A percentile compares a stretch with the other conserved stretches of the same genome.
Conservation (phyloP, 495 filamentous ascomycete species). For the Aspergillus mulundensis region DNA sequence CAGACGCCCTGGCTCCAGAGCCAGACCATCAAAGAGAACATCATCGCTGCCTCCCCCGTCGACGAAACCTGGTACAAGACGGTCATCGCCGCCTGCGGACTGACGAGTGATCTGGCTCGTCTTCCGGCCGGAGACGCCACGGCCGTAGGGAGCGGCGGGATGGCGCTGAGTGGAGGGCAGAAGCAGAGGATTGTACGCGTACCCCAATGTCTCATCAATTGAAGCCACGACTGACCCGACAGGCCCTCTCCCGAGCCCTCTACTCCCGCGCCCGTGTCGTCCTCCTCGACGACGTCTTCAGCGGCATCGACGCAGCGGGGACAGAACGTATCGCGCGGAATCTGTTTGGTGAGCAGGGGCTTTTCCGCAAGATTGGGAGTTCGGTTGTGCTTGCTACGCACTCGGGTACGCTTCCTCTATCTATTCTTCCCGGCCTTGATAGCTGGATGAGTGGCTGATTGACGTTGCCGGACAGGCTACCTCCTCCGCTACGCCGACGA, state of each 20-base stretch:
- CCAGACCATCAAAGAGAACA: slow-evolving; percentile 30
- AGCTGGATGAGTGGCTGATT: background rate
- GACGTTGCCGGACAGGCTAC: background rate
- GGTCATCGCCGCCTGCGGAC: background rate
- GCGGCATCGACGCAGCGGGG: background rate
- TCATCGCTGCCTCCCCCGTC: slow-evolving; percentile 12
- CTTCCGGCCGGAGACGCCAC: slow-evolving; percentile 55
- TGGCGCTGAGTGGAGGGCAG: slow-evolving; percentile 79
- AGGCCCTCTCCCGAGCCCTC: slow-evolving; percentile 1
- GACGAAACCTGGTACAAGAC: background rate
- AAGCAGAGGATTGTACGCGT: slow-evolving; percentile 50
- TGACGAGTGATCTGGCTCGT: background rate
- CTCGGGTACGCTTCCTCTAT: background rate
- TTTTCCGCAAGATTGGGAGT: background rate
- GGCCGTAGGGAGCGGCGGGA: slow-evolving; percentile 75
- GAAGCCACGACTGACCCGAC: background rate
- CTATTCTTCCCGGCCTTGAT: background rate
- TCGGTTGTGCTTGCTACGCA: background rate
- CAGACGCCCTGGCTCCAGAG: slow-evolving; percentile 39
- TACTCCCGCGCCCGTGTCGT: background rate
- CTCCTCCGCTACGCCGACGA: slow-evolving; percentile 3
- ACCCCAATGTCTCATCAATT: too few species aligned
- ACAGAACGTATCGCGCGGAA: background rate
- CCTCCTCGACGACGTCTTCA: slow-evolving; percentile 9
- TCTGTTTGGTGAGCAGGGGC: background rate